Evolutionary conservation across 2,329 filamentous ascomycete genomes (phyloP), one percentile per base, ranked within the genome.

Genomic region (Monosporascus sp.): DNA sequence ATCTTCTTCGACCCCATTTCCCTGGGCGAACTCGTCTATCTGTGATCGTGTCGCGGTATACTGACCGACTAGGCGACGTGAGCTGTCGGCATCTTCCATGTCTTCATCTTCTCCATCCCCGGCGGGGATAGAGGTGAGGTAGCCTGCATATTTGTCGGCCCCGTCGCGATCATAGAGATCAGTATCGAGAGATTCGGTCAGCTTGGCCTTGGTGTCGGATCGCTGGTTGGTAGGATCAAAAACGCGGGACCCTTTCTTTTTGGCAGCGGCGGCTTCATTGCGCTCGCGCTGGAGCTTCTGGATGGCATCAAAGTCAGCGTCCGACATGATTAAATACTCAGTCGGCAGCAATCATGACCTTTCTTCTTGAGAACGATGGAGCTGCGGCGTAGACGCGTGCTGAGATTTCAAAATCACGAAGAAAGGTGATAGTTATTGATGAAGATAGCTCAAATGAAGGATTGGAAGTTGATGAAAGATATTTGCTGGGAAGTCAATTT

Each of bases 21-120:
- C 92, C 51, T 83, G 85, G 24, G 93, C 87, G 72, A 96, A 96
- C 73, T 99, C 94, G 68, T 96, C 90, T 67, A 99, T 92, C 74
- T 97, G 90, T 49, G 89, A 85, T 61, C 84, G 87, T 39, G 91
- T 93, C 25, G 94, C 94, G 37, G 94, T 99, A 73, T 99, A 99
- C 72, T 97, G 94, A 58, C 92, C 93, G 37, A 97, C 87, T 55
- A 99, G 78, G 55, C 90, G 84, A 64, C 88, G 83, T 62, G 89
- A 85, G 62, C 77, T 85, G 69, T 89, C 87, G 52, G 75, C 84
- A 70, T 87, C 89, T 48, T 82, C 82, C 82, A 90, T 90, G 55
- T 88, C 87, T 64, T 87, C 85, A 60, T 92, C 88, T 64, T 90
- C 89, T 51, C 86, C 87, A 66, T 88, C 88, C 63, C 83, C 84